Evolutionary conservation across 2,329 filamentous ascomycete genomes (phyloP).

Genomic region (Neofusicoccum cordaticola): DNA sequence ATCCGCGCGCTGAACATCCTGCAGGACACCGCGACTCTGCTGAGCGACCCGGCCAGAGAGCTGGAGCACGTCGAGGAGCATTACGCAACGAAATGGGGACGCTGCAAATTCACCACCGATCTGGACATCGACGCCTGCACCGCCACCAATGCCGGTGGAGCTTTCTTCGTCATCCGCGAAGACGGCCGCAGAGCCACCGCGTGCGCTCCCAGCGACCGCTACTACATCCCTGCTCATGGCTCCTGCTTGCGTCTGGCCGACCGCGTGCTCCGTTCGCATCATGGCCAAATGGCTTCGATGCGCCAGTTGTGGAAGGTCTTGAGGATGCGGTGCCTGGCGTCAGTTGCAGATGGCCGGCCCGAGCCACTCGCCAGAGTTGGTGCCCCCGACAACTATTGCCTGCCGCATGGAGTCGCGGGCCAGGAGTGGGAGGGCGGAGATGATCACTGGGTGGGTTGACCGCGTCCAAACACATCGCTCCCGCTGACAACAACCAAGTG

Average conservation of each 20-base stretch:
- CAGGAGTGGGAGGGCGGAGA: background rate
- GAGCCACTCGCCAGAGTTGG: background rate
- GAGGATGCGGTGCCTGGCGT: background rate
- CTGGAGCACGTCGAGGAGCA: background rate
- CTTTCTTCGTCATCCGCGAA: background rate
- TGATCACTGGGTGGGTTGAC: background rate
- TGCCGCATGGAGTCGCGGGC: background rate
- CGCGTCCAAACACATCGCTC: too few species aligned
- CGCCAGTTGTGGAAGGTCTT: conserved; percentile 7
- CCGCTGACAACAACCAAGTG: background rate
- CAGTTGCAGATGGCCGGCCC: background rate
- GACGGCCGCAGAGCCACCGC: background rate
- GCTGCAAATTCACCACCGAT: background rate
- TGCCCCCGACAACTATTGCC: background rate
- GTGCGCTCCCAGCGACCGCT: background rate
- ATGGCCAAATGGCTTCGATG: background rate
- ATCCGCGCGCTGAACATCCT: background rate
- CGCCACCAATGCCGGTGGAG: background rate
- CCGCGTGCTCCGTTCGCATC: background rate
- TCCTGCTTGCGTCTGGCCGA: background rate
- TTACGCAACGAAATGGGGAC: background rate
- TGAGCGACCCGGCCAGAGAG: background rate
- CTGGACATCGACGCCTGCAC: background rate
- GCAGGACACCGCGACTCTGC: background rate
- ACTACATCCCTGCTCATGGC: background rate